These are phyloP conservation scores for Mariannaea elegans DNA, from an alignment of 2,329 filamentous ascomycete species.

Conservation along the genomic window DNA sequence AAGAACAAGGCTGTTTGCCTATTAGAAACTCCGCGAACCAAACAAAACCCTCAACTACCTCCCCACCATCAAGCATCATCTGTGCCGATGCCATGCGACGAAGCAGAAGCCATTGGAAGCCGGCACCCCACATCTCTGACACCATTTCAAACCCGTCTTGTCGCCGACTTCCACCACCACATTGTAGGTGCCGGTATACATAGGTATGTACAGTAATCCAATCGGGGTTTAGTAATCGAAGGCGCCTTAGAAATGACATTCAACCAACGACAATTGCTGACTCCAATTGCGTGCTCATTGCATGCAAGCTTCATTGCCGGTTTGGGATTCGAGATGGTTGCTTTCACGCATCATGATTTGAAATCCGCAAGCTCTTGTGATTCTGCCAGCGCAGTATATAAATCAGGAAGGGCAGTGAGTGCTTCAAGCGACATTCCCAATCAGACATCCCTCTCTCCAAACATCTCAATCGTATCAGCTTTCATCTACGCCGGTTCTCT, in stretches of 20 bases:
- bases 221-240: constrained; percentile 34
- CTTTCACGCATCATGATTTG: constrained; percentile 37
- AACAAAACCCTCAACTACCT: background rate
- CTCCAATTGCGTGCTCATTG: constrained; percentile 38
- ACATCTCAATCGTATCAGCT: background rate
- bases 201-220: constrained; percentile 33
- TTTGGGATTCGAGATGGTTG: constrained; percentile 23
- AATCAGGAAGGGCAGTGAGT: constrained; percentile 9
- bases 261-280: constrained; percentile 30
- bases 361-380: constrained; percentile 34
- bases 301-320: constrained; percentile 26
- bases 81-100: background rate
- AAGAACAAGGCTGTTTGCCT: no score
- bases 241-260: constrained; percentile 32
- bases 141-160: no score
- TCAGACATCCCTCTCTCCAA: background rate
- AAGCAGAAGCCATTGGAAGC: background rate
- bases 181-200: no score
- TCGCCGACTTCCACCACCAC: no score
- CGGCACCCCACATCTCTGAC: background rate
- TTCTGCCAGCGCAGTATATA: constrained; percentile 28
- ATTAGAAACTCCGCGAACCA: background rate
- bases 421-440: constrained; percentile 5
- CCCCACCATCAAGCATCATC: constrained; percentile 4
- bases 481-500: background rate